Base-by-base conservation (phyloP, 441 rosid genomes). In the Gossypium davidsonii region DNA sequence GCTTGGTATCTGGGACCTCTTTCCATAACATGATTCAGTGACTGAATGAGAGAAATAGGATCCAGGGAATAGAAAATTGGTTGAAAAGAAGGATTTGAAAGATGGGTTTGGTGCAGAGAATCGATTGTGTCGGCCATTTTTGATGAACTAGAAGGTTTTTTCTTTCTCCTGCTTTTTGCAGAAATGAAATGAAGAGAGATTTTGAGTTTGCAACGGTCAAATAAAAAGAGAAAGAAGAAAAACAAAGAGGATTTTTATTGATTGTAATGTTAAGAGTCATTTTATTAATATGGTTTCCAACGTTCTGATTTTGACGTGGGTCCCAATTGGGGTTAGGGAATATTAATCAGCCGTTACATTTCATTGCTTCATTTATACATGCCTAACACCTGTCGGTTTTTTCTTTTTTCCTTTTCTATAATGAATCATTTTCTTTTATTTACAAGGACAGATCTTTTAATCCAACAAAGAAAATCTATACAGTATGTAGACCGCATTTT, bases 1-100 rank as follows among this genome's bases (percentile, higher is more conserved):
- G 86, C 93, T n/a, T 74, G 52, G 71, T 93, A 93, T 65, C 86
- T 83, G 2, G 97, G 91, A 21, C 98, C 98, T 81, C 98, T 84
- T 77, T 88, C 95, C 88, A 89, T 78, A 78, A 15, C 21, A 20
- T 14, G 83, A 15, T 85, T 87, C 15, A 87, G 91, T 4, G 90
- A 84, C 37, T 86, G 87, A 12, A 91, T 79, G 1, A 91, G 87
- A 73, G 95, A 89, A 39, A 84, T 78, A 0, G 91, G 84, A 67
- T 90, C 91, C 1, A 88, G 77, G 0, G 84, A 70, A 12, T 83
- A 79, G 21, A 85, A 65, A 12, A 78, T 76, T 28, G 81, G 78
- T 3, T 82, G 88, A 17, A 74, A 15, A 37, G 73, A 53, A 9
- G 84, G 83, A 69, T 78, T 80, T 63, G 82, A 73, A 2, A 49